Conservation (phyloP, 1,284 basidiomycete genomes). For the Malassezia equina region DNA sequence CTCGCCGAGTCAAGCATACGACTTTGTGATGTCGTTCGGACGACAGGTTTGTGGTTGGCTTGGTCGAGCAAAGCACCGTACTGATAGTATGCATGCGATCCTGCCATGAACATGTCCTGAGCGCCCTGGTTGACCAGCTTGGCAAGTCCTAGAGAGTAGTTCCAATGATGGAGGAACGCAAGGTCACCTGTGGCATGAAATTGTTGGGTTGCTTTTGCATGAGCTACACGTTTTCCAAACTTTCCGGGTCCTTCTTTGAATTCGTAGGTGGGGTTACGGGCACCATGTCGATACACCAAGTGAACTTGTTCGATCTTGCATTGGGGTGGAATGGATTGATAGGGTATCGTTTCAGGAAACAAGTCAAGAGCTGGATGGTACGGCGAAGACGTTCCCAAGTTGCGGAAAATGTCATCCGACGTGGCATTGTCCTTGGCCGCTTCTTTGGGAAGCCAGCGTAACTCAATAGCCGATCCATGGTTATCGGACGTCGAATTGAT, state of each 20-base stretch:
- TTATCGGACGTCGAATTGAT: slow-evolving; percentile 15
- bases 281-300: slow-evolving; percentile 42
- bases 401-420: slow-evolving; percentile 29
- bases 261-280: slow-evolving; percentile 29
- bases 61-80: slow-evolving; percentile 42
- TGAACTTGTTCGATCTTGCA: slow-evolving; percentile 38
- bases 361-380: slow-evolving; percentile 13
- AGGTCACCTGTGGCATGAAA: slow-evolving; percentile 54
- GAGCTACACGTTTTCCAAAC: neutral
- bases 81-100: slow-evolving; percentile 36
- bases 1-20: slow-evolving; percentile 80
- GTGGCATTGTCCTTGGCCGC: slow-evolving; percentile 15
- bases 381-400: slow-evolving; percentile 20
- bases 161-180: slow-evolving; percentile 63
- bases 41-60: slow-evolving; percentile 22
- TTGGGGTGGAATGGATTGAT: slow-evolving; percentile 4
- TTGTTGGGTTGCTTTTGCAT: slow-evolving; percentile 2
- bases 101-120: slow-evolving; percentile 55
- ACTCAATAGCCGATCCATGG: slow-evolving; percentile 17
- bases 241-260: neutral
- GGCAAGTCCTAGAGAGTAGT: slow-evolving; percentile 56
- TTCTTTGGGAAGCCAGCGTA: slow-evolving; percentile 22
- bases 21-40: slow-evolving; percentile 50
- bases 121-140: slow-evolving; percentile 68
- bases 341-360: slow-evolving; percentile 13